phyloP scores from a whole-genome alignment of 2,329 filamentous ascomycete species.

The Lizonia empirigonia region DNA sequence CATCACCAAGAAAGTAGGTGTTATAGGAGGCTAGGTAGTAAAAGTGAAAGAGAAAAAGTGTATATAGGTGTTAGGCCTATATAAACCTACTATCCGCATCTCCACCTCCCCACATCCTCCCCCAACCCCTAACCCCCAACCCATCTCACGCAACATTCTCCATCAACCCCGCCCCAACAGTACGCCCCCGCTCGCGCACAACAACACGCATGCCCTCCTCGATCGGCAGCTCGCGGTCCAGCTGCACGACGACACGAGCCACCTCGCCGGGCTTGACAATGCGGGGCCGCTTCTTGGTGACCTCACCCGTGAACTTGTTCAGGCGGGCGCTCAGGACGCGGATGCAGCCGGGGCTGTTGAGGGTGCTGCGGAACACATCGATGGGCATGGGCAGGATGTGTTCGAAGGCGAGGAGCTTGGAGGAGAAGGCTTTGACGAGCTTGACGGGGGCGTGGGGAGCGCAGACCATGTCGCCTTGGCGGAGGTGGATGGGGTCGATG shows the following conservation, averaged over 20 bases:
- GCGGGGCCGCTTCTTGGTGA: constrained; percentile 81
- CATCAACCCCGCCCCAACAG: constrained; percentile 84
- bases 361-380: constrained; percentile 83
- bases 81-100: no score
- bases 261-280: constrained; percentile 80
- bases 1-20: no score
- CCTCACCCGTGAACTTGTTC: constrained; percentile 77
- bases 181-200: constrained; percentile 77
- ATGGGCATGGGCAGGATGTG: constrained; percentile 86
- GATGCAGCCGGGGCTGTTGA: constrained; percentile 80
- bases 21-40: no score
- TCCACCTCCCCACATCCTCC: no score
- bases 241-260: constrained; percentile 75
- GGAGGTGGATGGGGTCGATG: constrained; percentile 81
- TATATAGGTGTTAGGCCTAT: no score
- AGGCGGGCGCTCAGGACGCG: constrained; percentile 72
- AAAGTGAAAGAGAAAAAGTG: no score
- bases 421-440: constrained; percentile 74
- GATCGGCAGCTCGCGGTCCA: constrained; percentile 75
- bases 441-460: constrained; percentile 68
- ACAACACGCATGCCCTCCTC: constrained; percentile 83
- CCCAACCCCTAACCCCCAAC: no score
- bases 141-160: constrained; percentile 55
- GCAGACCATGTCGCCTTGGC: constrained; percentile 84
- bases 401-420: constrained; percentile 88